phyloP scores from a whole-genome alignment of 2,329 filamentous ascomycete species.

The Pseudogymnoascus sp. region DNA sequence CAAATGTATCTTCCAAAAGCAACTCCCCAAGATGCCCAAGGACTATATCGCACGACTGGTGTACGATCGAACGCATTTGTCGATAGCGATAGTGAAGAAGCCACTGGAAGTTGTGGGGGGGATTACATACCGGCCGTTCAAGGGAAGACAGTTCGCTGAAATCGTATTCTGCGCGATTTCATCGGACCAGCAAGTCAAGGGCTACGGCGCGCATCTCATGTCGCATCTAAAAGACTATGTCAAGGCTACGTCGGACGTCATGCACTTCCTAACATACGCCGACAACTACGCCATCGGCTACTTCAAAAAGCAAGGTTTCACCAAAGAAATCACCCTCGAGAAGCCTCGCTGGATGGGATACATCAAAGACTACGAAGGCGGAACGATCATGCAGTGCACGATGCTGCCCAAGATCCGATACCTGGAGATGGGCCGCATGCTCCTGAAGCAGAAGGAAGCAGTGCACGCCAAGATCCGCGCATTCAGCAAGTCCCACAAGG shows the following conservation, averaged over 20 bases:
- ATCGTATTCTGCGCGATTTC: conserved; percentile 98
- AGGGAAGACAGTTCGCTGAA: conserved; percentile 85
- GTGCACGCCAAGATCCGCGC: conserved; percentile 92
- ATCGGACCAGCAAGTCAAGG: conserved; percentile 96
- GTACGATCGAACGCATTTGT: conserved; percentile 92
- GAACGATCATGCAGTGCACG: conserved; percentile 97
- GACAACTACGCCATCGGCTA: conserved; percentile 99
- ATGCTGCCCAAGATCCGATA: conserved; percentile 96
- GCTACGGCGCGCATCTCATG: conserved; percentile 97
- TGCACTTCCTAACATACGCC: conserved; percentile 98
- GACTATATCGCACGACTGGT: conserved; percentile 97
- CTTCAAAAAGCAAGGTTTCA: conserved; percentile 98
- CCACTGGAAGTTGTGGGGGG: conserved; percentile 92
- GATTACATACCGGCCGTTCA: conserved; percentile 94
- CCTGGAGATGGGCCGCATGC: conserved; percentile 84
- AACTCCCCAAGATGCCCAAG: conserved; percentile 98
- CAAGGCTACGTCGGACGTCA: conserved; percentile 90
- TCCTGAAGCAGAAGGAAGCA: conserved; percentile 93
- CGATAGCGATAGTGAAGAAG: conserved; percentile 95
- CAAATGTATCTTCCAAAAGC: conserved; percentile 97
- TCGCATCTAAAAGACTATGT: conserved; percentile 97
- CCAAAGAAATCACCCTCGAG: conserved; percentile 92
- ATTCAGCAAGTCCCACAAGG: conserved; percentile 77
- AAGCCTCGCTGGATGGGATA: conserved; percentile 96
- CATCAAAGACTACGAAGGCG: conserved; percentile 98